A percentile compares a stretch with the other conserved stretches of the same genome.
phyloP scores from a whole-genome alignment of 306 rosid species.

The Sicyos baderoa region DNA sequence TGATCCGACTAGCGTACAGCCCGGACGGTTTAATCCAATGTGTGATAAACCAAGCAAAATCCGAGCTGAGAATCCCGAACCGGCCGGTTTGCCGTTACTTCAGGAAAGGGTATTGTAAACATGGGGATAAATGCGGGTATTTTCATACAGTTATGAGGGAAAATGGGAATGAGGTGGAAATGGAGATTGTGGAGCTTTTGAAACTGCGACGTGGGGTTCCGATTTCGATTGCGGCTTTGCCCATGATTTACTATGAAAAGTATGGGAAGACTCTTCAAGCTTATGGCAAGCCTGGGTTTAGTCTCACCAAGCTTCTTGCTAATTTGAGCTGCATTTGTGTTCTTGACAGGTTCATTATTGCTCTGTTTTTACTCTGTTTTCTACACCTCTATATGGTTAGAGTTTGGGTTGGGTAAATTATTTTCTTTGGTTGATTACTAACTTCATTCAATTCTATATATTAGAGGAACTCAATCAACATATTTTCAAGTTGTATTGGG shows the following conservation, averaged over 20 bases:
- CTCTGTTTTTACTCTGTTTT: neutral
- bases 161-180: conserved; percentile 26
- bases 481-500: no score
- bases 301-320: conserved; percentile 41
- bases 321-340: conserved; percentile 36
- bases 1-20: conserved; percentile 41
- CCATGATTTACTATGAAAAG: conserved; percentile 32
- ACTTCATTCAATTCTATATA: no score
- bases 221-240: conserved; percentile 40
- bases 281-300: conserved; percentile 40
- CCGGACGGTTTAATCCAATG: conserved; percentile 31
- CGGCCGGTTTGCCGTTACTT: conserved; percentile 39
- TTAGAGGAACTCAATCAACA: no score
- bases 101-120: conserved; percentile 42
- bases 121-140: conserved; percentile 38
- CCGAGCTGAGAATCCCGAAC: conserved; percentile 27
- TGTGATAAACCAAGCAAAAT: conserved; percentile 34
- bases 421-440: no score
- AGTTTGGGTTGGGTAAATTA: no score
- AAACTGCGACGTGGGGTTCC: conserved; percentile 36
- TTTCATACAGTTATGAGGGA: conserved; percentile 29
- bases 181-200: conserved; percentile 37
- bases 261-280: conserved; percentile 41
- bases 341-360: conserved; percentile 31
- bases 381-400: no score